phyloP scores from a whole-genome alignment of 495 filamentous ascomycete genomes.

The Aspergillus diversus region DNA sequence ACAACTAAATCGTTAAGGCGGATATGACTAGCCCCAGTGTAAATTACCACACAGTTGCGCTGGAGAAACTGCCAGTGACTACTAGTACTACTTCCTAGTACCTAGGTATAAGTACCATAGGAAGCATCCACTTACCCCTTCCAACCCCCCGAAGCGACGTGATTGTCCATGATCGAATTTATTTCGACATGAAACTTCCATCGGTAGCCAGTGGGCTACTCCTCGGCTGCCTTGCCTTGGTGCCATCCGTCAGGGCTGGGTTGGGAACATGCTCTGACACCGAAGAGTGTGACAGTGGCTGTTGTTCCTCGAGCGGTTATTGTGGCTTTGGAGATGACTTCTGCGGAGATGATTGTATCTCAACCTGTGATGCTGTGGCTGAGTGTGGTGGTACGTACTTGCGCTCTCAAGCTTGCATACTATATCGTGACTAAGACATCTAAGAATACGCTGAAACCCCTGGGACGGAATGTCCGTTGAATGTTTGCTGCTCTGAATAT shows the following conservation, averaged over 20 bases:
- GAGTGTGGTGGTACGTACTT: constrained; percentile 4
- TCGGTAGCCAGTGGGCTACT: not conserved
- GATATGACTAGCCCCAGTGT: too few relatives aligned
- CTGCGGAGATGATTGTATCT: constrained; percentile 11
- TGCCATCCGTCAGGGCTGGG: not conserved
- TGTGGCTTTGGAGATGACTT: constrained; percentile 16
- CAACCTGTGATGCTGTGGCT: constrained; percentile 7
- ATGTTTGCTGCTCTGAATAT: constrained; percentile 11
- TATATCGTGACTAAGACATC: not conserved
- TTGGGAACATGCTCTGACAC: not conserved
- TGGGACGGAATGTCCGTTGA: constrained; percentile 8
- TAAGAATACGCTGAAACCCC: constrained; percentile 4
- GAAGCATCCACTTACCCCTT: too few relatives aligned
- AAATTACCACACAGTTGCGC: too few relatives aligned
- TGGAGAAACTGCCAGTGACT: too few relatives aligned
- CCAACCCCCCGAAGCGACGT: too few relatives aligned
- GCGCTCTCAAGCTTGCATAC: not conserved
- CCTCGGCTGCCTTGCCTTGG: not conserved
- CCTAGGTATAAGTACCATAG: too few relatives aligned
- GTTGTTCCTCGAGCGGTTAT: constrained; percentile 1
- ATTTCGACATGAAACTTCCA: not conserved
- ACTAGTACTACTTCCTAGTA: too few relatives aligned
- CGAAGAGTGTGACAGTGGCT: not conserved
- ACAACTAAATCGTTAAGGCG: too few relatives aligned
- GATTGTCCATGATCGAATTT: too few relatives aligned